Percentiles rank a stretch among this genome's conserved stretches.
Conservation (phyloP, 164 flowering plant species). For the Tetracentron sinense region DNA sequence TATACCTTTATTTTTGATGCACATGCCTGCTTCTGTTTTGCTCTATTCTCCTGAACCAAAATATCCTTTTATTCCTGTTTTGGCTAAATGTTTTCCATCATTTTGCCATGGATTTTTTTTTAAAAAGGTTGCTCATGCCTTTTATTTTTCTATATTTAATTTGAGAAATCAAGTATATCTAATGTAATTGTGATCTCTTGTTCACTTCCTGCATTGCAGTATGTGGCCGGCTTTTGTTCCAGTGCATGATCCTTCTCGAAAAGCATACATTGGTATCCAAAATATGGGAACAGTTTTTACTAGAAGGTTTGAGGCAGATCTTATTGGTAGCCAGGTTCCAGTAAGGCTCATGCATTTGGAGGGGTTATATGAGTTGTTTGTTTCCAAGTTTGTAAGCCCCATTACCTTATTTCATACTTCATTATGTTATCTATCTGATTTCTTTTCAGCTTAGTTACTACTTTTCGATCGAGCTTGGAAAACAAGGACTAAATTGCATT, state of each 20-base stretch:
- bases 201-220: conserved; percentile 35
- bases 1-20: too few species aligned
- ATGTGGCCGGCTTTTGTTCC: conserved; percentile 98
- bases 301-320: conserved; percentile 93
- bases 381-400: conserved; percentile 86
- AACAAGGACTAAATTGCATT: background rate
- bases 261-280: conserved; percentile 91
- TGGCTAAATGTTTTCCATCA: background rate
- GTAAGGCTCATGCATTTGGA: conserved; percentile 94
- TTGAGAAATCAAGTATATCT: conserved; percentile 7
- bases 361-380: conserved; percentile 86
- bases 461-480: background rate
- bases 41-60: background rate
- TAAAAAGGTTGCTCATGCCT: background rate
- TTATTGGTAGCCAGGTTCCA: conserved; percentile 91
- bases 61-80: background rate
- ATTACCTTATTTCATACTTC: background rate
- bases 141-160: background rate
- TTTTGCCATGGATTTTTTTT: background rate
- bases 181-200: conserved; percentile 1
- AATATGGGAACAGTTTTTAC: conserved; percentile 92
- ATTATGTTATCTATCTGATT: background rate
- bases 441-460: background rate
- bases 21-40: background rate
- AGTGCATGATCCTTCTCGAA: conserved; percentile 90